These are phyloP conservation scores for Cercospora sp. DNA, from an alignment of 2,329 filamentous ascomycete species.

Conservation along the genomic window DNA sequence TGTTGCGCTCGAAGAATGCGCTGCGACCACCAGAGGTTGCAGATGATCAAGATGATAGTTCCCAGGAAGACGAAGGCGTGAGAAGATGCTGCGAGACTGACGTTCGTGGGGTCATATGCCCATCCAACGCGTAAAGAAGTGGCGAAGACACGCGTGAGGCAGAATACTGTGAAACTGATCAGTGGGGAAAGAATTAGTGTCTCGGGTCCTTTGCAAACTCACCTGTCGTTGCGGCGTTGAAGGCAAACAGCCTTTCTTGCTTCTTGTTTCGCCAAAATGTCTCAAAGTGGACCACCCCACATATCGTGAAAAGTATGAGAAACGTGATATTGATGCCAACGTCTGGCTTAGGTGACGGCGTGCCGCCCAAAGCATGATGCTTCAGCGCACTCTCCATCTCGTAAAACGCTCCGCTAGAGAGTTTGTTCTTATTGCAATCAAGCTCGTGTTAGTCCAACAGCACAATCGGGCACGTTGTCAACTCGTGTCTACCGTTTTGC, in stretches of 20 bases:
- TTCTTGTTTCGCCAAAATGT: constrained; percentile 56
- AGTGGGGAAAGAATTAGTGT: not conserved
- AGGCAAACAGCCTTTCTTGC: constrained; percentile 55
- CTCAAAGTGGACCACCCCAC: constrained; percentile 60
- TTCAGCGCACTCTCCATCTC: constrained; percentile 4
- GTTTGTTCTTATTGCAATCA: not conserved
- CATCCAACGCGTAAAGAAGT: constrained; percentile 57
- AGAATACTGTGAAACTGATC: constrained; percentile 48
- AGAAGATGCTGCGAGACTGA: constrained; percentile 58
- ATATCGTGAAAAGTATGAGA: constrained; percentile 57
- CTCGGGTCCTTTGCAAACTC: not conserved
- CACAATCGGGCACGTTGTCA: constrained; percentile 1
- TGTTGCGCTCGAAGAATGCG: constrained; percentile 73
- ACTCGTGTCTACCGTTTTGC: constrained; percentile 7
- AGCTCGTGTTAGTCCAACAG: not conserved
- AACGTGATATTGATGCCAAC: constrained; percentile 66
- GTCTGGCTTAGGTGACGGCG: constrained; percentile 61
- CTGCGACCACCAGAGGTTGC: constrained; percentile 77
- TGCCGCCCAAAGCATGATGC: constrained; percentile 57
- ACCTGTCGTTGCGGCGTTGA: constrained; percentile 58
- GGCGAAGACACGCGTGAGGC: constrained; percentile 51
- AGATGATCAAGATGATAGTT: constrained; percentile 71
- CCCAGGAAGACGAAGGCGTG: constrained; percentile 72
- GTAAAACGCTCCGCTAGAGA: not conserved
- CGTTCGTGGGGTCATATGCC: constrained; percentile 50